These are phyloP conservation scores for Pythium periplocum DNA, from an alignment of 352 stramenopile genomes.

Conservation along the genomic window DNA sequence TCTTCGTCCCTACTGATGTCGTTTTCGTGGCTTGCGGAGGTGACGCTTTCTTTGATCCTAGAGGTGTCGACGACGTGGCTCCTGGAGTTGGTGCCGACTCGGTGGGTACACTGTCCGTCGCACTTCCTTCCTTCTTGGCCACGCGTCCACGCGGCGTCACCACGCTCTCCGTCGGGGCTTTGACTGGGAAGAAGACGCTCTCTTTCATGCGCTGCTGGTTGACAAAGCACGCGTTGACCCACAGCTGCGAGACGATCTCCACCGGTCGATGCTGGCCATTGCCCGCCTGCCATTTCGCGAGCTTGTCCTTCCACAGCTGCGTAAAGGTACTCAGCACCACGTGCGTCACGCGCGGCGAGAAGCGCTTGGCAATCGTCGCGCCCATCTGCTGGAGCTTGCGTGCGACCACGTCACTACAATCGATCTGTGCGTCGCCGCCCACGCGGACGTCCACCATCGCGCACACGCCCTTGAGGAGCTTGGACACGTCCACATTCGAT, in stretches of 20 bases:
- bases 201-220: slow-evolving; percentile 68
- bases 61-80: no score
- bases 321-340: slow-evolving; percentile 74
- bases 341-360: slow-evolving; percentile 65
- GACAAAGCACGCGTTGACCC: slow-evolving; percentile 78
- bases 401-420: slow-evolving; percentile 72
- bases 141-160: no score
- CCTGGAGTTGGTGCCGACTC: no score
- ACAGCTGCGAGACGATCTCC: slow-evolving; percentile 78
- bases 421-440: slow-evolving; percentile 59
- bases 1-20: slow-evolving; percentile 1
- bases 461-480: slow-evolving; percentile 38
- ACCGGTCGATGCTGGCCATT: slow-evolving; percentile 29
- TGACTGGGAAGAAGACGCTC: slow-evolving; percentile 65
- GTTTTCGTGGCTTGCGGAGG: neutral
- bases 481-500: slow-evolving; percentile 5
- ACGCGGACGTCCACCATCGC: slow-evolving; percentile 77
- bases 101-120: no score
- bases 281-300: slow-evolving; percentile 53
- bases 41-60: no score
- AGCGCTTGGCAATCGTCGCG: slow-evolving; percentile 60
- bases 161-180: no score
- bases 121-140: no score
- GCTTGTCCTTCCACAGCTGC: slow-evolving; percentile 60
- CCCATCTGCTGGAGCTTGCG: slow-evolving; percentile 61